Base-by-base conservation (phyloP, 352 stramenopile genomes). In the Globisporangium takayamanum region DNA sequence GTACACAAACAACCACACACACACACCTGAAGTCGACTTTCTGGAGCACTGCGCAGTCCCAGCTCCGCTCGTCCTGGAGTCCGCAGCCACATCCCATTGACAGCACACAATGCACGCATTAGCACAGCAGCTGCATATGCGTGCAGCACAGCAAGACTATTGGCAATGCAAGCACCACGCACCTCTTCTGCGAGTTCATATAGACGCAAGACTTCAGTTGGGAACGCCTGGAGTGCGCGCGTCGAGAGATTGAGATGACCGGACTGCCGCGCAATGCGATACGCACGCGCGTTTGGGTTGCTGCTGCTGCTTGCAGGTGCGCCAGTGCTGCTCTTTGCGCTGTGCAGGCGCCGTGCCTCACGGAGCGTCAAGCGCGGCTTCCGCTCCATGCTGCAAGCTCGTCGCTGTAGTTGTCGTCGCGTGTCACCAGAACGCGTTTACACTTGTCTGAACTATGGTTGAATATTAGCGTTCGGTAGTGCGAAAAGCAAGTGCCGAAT, bases 11-110 rank as follows among this genome's bases (percentile, higher is more conserved):
- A 15, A n/a, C 11, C 10, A 22, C 18, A 45, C 55, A 49, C 37
- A 25, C 49, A 16, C 50, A 89, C 77, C 81, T 92, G 30, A 92
- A 60, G 56, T 92, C 83, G 37, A 87, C 59, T 62, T 92, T 92
- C 39, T 72, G 67, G 14, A 92, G 73, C 48, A 78, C 61, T 20
- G 67, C 67, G 58, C 80, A 88, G 59, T 92, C 83, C 83, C 80
- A 92, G 50, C 70, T 85, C 30, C 73, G 73, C 57, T 92, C 83
- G 58, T 87, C 78, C 71, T 80, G 47, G 44, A 8, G n/a, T 11
- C 16, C 3, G 14, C 28, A 33, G 28, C 28, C 28, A 33, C 28
- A 5, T 33, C 28, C 28, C 28, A 33, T 5, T 5, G 28, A 33
- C 28, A 33, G 28, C 28, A 33, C 28, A 26, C 5, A 15, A n/a